Base-by-base conservation (phyloP, 31 red algal species). In the Odonthalia washingtoniensis region DNA sequence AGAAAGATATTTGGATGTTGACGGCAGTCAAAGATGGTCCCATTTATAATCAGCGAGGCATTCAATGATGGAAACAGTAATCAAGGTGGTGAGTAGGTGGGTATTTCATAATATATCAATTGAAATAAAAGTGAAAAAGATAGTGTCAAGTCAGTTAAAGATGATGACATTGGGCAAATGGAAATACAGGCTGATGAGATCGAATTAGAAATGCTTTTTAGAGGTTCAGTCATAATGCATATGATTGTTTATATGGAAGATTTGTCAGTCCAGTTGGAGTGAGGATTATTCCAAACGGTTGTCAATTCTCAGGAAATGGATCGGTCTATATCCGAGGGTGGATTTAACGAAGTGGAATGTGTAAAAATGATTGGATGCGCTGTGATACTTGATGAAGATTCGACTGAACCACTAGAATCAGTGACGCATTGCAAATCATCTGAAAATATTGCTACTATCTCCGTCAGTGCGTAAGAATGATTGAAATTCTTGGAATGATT, bases 241-340 rank as follows among this genome's bases (percentile, higher is more conserved):
- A 31, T 69, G 2, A 69, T 64, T 0, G 64, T 28, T 3, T 83
- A 68, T 28, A 46, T 83, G 64, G 63, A 70, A n/a, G 61, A 43
- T 18, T 83, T 83, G 21, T 83, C 80, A 40, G 64, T 69, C 1
- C 28, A 70, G 62, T 42, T 83, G 4, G 40, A 39, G 24, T 2
- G 16, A 17, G 64, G 57, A 1, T 60, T 63, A 30, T 83, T 67
- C 26, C 27, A 36, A 28, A 42, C 64, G 9, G 65, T 68, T 40
- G 64, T 83, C 2, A 31, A 65, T 0, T 83, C 80, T 35, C 80
- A 83, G 46, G 67, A 69, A 28, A 83, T 83, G 0, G 80, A 68
- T 9, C 9, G 80, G 27, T 43, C 80, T 0, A 38, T 83, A n/a
- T 38, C 6, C 21, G 52, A 28, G 3, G 40, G 3, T 40, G 80